A percentile compares a stretch with the other conserved stretches of the same genome.
phyloP scores from a whole-genome alignment of 2,329 filamentous ascomycete species.

The Lasiodiplodia theobromae region DNA sequence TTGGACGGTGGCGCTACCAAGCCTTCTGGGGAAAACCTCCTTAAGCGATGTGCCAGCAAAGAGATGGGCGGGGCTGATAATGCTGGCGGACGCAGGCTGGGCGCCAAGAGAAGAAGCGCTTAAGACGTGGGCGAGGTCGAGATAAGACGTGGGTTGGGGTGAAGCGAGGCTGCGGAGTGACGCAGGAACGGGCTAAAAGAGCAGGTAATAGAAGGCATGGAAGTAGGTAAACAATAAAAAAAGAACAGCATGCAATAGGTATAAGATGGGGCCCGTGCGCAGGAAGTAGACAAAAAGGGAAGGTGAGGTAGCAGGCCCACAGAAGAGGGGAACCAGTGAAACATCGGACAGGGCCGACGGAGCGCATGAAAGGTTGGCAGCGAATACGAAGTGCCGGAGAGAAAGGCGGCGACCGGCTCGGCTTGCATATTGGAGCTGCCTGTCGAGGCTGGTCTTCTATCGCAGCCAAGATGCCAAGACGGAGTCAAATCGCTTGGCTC shows the following conservation, averaged over 20 bases:
- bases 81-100: constrained; percentile 8
- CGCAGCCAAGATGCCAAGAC: constrained; percentile 20
- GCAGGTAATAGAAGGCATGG: constrained; percentile 6
- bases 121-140: neutral
- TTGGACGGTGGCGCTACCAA: constrained; percentile 22
- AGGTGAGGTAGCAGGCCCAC: neutral
- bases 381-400: constrained; percentile 5
- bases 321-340: neutral
- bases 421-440: constrained; percentile 2
- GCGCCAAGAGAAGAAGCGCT: neutral
- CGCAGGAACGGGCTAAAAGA: constrained; percentile 15
- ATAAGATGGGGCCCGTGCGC: constrained; percentile 21
- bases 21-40: constrained; percentile 23
- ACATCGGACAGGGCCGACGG: constrained; percentile 4
- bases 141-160: neutral
- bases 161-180: constrained; percentile 20
- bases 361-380: neutral
- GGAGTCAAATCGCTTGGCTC: neutral
- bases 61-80: constrained; percentile 15
- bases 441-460: constrained; percentile 9
- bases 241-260: neutral
- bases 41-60: constrained; percentile 19
- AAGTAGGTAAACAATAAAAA: neutral
- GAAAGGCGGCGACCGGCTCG: neutral
- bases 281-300: neutral